phyloP scores from a whole-genome alignment of 495 filamentous ascomycete genomes.

The Schizothecium vesticola region DNA sequence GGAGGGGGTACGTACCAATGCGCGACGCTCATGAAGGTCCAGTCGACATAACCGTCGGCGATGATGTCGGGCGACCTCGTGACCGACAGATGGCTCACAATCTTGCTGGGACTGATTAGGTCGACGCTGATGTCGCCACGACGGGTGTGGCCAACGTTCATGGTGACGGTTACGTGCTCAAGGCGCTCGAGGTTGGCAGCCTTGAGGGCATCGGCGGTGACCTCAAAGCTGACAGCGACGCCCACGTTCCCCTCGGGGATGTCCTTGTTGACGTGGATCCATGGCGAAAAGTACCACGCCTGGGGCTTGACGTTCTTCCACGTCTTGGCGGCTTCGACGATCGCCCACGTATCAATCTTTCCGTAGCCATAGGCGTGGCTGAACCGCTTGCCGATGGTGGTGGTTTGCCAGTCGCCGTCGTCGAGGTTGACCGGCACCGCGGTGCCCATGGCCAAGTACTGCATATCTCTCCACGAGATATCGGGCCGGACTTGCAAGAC shows the following conservation, averaged over 20 bases:
- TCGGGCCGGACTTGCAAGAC: slow-evolving; percentile 81
- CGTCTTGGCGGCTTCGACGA: slow-evolving; percentile 79
- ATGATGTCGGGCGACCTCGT: slow-evolving; percentile 60
- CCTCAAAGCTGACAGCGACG: slow-evolving; percentile 67
- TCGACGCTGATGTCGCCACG: slow-evolving; percentile 93
- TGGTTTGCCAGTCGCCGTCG: slow-evolving; percentile 69
- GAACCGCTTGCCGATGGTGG: slow-evolving; percentile 74
- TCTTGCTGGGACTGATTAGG: slow-evolving; percentile 72
- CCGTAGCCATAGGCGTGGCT: slow-evolving; percentile 95
- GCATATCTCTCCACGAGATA: slow-evolving; percentile 88
- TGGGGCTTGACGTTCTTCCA: slow-evolving; percentile 95
- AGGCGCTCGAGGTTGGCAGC: slow-evolving; percentile 77
- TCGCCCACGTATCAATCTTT: slow-evolving; percentile 80
- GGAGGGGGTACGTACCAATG: slow-evolving; percentile 66
- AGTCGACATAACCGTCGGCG: slow-evolving; percentile 76
- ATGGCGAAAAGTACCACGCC: slow-evolving; percentile 88
- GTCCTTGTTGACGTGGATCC: slow-evolving; percentile 77
- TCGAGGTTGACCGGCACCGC: slow-evolving; percentile 75
- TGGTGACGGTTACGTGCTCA: slow-evolving; percentile 94
- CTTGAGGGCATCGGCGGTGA: slow-evolving; percentile 69
- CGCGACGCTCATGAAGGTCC: slow-evolving; percentile 97
- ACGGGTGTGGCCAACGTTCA: slow-evolving; percentile 83
- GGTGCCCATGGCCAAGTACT: slow-evolving; percentile 81
- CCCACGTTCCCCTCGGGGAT: slow-evolving; percentile 86
- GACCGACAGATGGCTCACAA: slow-evolving; percentile 79